These are phyloP conservation scores for Solanum sejunctum DNA, from an alignment of 257 asterid genomes.

Conservation along the genomic window DNA sequence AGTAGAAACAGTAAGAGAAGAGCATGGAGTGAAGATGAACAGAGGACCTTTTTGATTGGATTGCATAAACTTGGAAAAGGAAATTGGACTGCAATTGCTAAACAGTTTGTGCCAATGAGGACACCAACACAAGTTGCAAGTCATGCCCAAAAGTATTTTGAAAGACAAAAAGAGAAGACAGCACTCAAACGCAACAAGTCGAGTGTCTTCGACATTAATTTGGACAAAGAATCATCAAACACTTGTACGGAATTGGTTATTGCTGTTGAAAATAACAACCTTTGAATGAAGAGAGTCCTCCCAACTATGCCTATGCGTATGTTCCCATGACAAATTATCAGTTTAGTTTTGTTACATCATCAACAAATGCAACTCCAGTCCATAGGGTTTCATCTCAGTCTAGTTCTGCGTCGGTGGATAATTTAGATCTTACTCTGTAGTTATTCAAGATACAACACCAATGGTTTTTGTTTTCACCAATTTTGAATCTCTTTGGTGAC, in stretches of 20 bases:
- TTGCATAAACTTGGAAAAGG: neutral
- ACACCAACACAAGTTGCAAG: neutral
- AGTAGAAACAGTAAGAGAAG: neutral
- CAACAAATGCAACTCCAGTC: neutral
- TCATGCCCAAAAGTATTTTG: neutral
- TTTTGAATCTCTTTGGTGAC: neutral
- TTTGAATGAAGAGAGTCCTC: neutral
- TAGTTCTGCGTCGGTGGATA: neutral
- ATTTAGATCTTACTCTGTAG: neutral
- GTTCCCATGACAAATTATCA: neutral
- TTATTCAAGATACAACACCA: neutral
- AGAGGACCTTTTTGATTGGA: neutral
- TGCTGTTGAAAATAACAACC: too few relatives aligned
- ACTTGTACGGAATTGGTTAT: neutral
- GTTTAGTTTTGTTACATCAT: neutral
- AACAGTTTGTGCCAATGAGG: neutral
- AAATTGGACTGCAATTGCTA: neutral
- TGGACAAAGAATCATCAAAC: neutral
- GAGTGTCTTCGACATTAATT: neutral
- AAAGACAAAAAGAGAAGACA: neutral
- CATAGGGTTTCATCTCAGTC: neutral
- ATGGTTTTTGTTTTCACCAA: neutral
- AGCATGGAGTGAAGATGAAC: neutral
- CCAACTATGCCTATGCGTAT: neutral
- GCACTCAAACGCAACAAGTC: neutral